Evolutionary conservation across 2,329 filamentous ascomycete species (phyloP).

Genomic region (Pseudogymnoascus sp.): DNA sequence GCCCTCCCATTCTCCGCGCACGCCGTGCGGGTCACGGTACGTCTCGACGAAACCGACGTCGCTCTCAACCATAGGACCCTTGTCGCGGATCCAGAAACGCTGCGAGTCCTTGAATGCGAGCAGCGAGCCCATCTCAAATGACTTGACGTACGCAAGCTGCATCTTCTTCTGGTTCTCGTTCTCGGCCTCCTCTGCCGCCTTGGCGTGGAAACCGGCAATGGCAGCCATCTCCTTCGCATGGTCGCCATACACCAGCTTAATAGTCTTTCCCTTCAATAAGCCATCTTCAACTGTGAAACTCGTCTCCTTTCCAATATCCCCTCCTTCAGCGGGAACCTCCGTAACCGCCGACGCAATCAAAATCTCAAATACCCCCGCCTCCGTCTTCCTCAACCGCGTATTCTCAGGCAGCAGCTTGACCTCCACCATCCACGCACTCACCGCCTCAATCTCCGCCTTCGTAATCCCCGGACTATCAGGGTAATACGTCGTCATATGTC

Average conservation of each 20-base stretch:
- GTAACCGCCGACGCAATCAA: constrained; percentile 64
- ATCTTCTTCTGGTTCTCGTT: constrained; percentile 71
- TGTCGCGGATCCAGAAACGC: constrained; percentile 75
- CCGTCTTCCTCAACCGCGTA: constrained; percentile 63
- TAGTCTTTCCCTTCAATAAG: constrained; percentile 55
- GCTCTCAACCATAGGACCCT: constrained; percentile 70
- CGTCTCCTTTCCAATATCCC: constrained; percentile 61
- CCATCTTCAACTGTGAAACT: constrained; percentile 55
- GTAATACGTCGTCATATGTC: constrained; percentile 78
- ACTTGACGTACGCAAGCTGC: constrained; percentile 66
- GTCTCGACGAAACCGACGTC: constrained; percentile 84
- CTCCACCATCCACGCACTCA: constrained; percentile 66
- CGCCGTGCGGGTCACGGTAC: constrained; percentile 74
- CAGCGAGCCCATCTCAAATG: constrained; percentile 67
- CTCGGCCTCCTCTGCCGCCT: constrained; percentile 60
- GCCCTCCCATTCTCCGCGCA: constrained; percentile 79
- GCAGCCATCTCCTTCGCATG: constrained; percentile 63
- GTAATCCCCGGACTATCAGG: constrained; percentile 68
- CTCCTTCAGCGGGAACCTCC: constrained; percentile 51
- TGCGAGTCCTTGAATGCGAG: constrained; percentile 75
- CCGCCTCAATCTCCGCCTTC: constrained; percentile 63
- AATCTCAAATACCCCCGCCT: constrained; percentile 60
- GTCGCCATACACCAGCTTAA: constrained; percentile 70
- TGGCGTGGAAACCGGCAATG: constrained; percentile 59
- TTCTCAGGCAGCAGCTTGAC: constrained; percentile 70